Conservation (phyloP, 805 yeast species). For the Pichia californica region DNA sequence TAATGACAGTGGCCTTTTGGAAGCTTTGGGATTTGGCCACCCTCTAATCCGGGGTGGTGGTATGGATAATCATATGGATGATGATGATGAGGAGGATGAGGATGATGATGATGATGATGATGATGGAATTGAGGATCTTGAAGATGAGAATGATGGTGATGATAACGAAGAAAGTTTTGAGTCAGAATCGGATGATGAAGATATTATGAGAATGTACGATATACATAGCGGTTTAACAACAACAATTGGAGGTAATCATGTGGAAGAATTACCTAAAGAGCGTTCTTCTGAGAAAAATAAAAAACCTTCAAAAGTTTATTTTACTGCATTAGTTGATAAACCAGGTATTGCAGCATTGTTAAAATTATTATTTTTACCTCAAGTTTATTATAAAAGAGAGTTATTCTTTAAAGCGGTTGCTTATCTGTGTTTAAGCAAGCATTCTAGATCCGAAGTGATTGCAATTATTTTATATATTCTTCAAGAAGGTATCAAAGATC, state of each 20-base stretch:
- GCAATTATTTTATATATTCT: constrained; percentile 60
- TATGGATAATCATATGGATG: constrained; percentile 18
- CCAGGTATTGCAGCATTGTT: constrained; percentile 69
- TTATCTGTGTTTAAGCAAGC: constrained; percentile 67
- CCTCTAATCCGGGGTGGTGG: constrained; percentile 10
- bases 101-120: constrained; percentile 15
- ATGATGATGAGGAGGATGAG: constrained; percentile 22
- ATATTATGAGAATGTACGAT: neutral
- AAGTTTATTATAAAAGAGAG: constrained; percentile 55
- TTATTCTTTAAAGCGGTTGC: constrained; percentile 58
- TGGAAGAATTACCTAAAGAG: too few species aligned
- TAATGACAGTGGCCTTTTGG: too few species aligned
- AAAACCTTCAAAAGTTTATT: constrained; percentile 34
- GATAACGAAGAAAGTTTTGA: neutral
- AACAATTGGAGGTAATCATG: too few species aligned
- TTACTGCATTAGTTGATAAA: constrained; percentile 67
- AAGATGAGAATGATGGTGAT: constrained; percentile 16
- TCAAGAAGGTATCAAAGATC: constrained; percentile 67
- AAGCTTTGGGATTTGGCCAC: too few species aligned
- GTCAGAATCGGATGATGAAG: neutral
- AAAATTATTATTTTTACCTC: constrained; percentile 68
- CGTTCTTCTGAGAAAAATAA: constrained; percentile 17
- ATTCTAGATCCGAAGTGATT: constrained; percentile 68
- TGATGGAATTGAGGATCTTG: constrained; percentile 17
- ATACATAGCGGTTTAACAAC: too few species aligned